Conservation (phyloP, 495 filamentous ascomycete species). For the Penicillium lividum region DNA sequence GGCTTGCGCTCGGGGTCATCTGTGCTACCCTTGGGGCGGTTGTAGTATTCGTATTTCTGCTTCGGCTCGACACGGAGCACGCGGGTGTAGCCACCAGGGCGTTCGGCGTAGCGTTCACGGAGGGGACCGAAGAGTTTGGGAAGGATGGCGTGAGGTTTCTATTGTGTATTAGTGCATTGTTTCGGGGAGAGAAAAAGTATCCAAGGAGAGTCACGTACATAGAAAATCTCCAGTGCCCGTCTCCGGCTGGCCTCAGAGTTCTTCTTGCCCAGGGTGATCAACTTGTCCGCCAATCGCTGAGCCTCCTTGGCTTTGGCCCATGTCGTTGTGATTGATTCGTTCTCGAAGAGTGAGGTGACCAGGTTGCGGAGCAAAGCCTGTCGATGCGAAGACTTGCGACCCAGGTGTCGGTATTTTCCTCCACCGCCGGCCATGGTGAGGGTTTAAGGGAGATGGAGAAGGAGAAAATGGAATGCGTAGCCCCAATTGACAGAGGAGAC, state of each 20-base stretch:
- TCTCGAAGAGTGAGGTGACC: conserved; percentile 89
- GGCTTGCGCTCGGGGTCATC: conserved; percentile 25
- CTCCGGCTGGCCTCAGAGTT: conserved; percentile 74
- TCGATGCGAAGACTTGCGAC: conserved; percentile 80
- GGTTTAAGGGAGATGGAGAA: conserved; percentile 1
- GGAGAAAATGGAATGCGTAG: neutral
- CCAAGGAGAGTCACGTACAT: conserved; percentile 55
- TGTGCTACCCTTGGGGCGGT: conserved; percentile 21
- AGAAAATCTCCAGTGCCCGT: conserved; percentile 74
- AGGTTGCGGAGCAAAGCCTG: conserved; percentile 94
- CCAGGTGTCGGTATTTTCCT: conserved; percentile 82
- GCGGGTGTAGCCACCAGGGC: conserved; percentile 91
- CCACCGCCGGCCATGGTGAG: conserved; percentile 77
- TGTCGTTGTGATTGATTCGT: conserved; percentile 92
- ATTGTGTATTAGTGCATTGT: conserved; percentile 14
- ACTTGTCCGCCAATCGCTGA: conserved; percentile 86
- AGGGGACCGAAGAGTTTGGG: conserved; percentile 88
- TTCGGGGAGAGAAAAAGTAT: neutral
- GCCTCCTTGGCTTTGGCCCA: conserved; percentile 97
- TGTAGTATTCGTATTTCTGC: conserved; percentile 36
- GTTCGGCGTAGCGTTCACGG: conserved; percentile 72
- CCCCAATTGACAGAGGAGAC: conserved; percentile 6
- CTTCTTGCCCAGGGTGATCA: conserved; percentile 89
- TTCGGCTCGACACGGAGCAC: conserved; percentile 83
- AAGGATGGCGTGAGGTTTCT: conserved; percentile 66